A percentile compares a stretch with the other conserved stretches of the same genome.
Conservation (phyloP, 768 basidiomycete genomes). For the Podaxis sp. region DNA sequence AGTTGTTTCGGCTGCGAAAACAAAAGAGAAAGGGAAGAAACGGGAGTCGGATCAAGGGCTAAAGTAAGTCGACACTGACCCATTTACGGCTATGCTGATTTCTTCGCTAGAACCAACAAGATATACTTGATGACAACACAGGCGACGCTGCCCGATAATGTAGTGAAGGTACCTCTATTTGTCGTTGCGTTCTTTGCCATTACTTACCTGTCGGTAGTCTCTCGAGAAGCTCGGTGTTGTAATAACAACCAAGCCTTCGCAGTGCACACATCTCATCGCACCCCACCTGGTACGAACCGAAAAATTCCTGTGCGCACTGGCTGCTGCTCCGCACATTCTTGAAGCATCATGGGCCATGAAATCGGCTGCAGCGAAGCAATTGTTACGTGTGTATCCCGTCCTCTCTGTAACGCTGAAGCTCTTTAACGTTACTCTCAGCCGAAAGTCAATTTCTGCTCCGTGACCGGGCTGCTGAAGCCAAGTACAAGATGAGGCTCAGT, state of each 20-base stretch:
- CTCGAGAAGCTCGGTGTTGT: conserved; percentile 67
- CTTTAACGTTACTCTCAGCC: conserved; percentile 39
- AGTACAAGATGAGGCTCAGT: conserved; percentile 61
- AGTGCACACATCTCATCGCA: conserved; percentile 81
- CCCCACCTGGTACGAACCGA: conserved; percentile 75
- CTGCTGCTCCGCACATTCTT: conserved; percentile 42
- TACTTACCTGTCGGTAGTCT: conserved; percentile 36
- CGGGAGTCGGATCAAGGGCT: background rate
- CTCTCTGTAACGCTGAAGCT: background rate
- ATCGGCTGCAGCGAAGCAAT: conserved; percentile 49
- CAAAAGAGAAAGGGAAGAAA: conserved; percentile 19
- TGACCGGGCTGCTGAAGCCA: conserved; percentile 63
- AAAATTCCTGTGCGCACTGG: conserved; percentile 81
- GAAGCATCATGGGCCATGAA: conserved; percentile 66
- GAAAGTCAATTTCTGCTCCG: conserved; percentile 56
- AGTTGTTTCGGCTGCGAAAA: conserved; percentile 9
- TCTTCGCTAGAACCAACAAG: conserved; percentile 18
- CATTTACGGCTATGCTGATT: background rate
- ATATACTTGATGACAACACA: conserved; percentile 70
- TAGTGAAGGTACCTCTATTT: conserved; percentile 49
- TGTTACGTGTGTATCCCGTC: conserved; percentile 56
- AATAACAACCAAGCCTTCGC: conserved; percentile 54
- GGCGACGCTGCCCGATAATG: conserved; percentile 52
- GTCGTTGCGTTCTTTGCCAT: background rate
- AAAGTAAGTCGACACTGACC: background rate